phyloP scores from a whole-genome alignment of 2,329 filamentous ascomycete genomes.

The Alternaria atra region DNA sequence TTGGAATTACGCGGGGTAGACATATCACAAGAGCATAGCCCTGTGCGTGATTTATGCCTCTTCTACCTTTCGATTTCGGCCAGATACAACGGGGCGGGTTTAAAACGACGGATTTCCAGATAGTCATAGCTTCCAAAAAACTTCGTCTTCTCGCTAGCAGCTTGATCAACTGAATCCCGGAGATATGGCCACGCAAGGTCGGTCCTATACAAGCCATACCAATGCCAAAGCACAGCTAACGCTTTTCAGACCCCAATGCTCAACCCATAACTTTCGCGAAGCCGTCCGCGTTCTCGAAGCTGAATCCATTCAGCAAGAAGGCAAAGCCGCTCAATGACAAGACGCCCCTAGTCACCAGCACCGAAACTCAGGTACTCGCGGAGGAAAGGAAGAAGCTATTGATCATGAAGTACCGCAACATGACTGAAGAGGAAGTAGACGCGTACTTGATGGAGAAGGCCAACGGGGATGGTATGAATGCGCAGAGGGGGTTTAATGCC shows the following conservation, averaged over 20 bases:
- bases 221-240: background rate
- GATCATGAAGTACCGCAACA: constrained; percentile 14
- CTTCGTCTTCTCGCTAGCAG: no score
- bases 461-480: background rate
- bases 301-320: constrained; percentile 4
- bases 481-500: background rate
- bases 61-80: no score
- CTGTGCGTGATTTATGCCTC: no score
- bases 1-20: no score
- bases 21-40: no score
- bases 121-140: background rate
- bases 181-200: background rate
- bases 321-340: background rate
- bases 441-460: constrained; percentile 5
- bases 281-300: background rate
- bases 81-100: no score
- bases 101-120: background rate
- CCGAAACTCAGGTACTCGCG: background rate
- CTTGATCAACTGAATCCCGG: background rate
- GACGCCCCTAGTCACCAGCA: background rate
- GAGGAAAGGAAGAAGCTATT: constrained; percentile 3
- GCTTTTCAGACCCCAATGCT: background rate
- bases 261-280: background rate
- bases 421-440: constrained; percentile 12
- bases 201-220: background rate